Evolutionary conservation across 1,139 yeast genomes (phyloP).

Genomic region (Lodderomyces margitis): DNA sequence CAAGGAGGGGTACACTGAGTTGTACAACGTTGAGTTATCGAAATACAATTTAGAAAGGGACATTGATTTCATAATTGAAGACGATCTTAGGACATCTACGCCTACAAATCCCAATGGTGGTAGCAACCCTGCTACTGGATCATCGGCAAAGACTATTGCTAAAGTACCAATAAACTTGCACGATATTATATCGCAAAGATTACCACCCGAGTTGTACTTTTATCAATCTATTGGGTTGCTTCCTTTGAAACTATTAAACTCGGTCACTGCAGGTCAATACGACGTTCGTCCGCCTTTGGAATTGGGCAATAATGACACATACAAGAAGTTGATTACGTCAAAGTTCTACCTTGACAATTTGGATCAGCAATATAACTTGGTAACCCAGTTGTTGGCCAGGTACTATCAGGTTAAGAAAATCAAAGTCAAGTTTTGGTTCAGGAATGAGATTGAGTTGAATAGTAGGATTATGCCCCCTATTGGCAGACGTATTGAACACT

Average conservation of each 20-base stretch:
- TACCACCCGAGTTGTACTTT: constrained; percentile 84
- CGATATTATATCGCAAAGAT: constrained; percentile 77
- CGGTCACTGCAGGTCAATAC: constrained; percentile 63
- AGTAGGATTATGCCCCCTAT: constrained; percentile 51
- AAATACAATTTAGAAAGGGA: constrained; percentile 29
- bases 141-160: constrained; percentile 13
- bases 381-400: constrained; percentile 75
- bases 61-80: constrained; percentile 19
- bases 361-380: constrained; percentile 61
- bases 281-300: constrained; percentile 72
- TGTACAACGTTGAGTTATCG: constrained; percentile 43
- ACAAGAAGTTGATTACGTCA: constrained; percentile 52
- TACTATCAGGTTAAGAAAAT: constrained; percentile 80
- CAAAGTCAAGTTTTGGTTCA: constrained; percentile 59
- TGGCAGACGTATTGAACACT: constrained; percentile 28
- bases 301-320: constrained; percentile 56
- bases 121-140: constrained; percentile 6
- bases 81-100: constrained; percentile 6
- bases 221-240: constrained; percentile 79
- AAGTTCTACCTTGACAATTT: constrained; percentile 47
- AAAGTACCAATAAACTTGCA: constrained; percentile 77
- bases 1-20: constrained; percentile 65
- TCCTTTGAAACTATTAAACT: constrained; percentile 63
- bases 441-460: constrained; percentile 47
- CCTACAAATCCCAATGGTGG: background rate